A percentile compares a stretch with the other conserved stretches of the same genome.
These are phyloP conservation scores for Margaritispora aquatica DNA, from an alignment of 495 filamentous ascomycete genomes.

Conservation along the genomic window DNA sequence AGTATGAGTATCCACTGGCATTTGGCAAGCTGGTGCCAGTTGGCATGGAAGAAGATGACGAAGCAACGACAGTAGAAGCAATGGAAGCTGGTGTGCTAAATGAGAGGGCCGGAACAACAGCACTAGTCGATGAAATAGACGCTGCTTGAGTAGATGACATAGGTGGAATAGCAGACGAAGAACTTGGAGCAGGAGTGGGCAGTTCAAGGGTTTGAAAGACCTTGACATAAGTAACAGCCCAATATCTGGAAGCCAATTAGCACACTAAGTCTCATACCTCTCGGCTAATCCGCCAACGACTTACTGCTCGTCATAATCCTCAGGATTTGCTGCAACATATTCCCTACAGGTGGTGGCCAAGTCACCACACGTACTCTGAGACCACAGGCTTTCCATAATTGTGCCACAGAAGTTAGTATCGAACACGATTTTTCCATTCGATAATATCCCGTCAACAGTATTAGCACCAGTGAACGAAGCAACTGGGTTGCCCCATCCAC, in stretches of 20 bases:
- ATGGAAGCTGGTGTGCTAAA: background rate
- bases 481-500: constrained; percentile 57
- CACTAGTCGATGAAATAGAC: background rate
- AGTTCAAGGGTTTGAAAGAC: background rate
- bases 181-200: background rate
- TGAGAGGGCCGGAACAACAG: background rate
- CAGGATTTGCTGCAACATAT: constrained; percentile 40
- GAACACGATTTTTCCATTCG: constrained; percentile 60
- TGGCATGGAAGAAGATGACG: background rate
- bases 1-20: background rate
- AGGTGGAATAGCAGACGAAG: background rate
- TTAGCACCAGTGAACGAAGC: constrained; percentile 56
- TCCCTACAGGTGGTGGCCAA: constrained; percentile 39
- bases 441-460: constrained; percentile 59
- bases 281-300: background rate
- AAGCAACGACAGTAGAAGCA: background rate
- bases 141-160: background rate
- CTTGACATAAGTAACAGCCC: background rate
- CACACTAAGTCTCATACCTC: background rate
- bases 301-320: background rate
- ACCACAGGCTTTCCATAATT: constrained; percentile 33
- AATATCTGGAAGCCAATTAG: background rate
- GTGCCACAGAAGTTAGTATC: constrained; percentile 85
- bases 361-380: background rate
- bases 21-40: background rate